Percentiles rank a stretch among this genome's conserved stretches.
These are phyloP conservation scores for Abrus pulchellus DNA, from an alignment of 306 rosid genomes.

Conservation along the genomic window DNA sequence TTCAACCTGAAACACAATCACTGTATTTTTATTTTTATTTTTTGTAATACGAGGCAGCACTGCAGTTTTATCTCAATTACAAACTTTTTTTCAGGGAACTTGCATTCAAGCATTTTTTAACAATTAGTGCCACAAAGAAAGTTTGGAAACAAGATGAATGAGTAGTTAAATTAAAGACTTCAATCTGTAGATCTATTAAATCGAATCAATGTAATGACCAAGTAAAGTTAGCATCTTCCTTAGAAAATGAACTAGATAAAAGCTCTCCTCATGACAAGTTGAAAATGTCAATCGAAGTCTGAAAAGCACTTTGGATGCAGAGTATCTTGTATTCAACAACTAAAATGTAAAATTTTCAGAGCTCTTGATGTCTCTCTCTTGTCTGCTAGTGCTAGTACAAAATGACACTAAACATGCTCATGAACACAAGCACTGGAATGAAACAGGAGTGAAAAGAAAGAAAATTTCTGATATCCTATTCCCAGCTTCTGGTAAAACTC, in stretches of 20 bases:
- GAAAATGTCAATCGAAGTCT: background rate
- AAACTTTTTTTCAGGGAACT: background rate
- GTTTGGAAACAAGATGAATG: background rate
- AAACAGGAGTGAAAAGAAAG: background rate
- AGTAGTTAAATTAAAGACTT: background rate
- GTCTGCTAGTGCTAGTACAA: background rate
- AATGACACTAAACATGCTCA: slow-evolving; percentile 4
- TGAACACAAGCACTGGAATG: background rate
- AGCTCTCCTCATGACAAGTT: background rate
- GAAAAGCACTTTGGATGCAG: slow-evolving; percentile 2
- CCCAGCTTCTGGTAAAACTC: background rate
- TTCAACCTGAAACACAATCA: background rate
- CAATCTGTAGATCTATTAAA: background rate
- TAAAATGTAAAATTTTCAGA: background rate
- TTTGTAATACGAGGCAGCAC: background rate
- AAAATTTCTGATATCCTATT: background rate
- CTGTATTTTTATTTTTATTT: background rate
- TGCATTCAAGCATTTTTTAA: background rate
- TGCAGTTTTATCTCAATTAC: background rate
- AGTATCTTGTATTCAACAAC: background rate
- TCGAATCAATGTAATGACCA: background rate
- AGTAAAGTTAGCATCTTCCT: background rate
- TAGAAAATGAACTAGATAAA: background rate
- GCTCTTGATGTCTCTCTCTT: background rate
- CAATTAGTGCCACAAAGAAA: background rate